Percentiles rank a stretch among this genome's conserved stretches.
Evolutionary conservation across 176 grass and related monocot genomes (phyloP).

Genomic region (Triticum aestivum): IWGSC_CS_RefSeq_v2.1 NC_057812.1:78292006-78292505

Average conservation of each 20-base stretch:
- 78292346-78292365: background rate
- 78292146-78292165: slow-evolving; percentile 61
- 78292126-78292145: slow-evolving; percentile 71
- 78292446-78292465: slow-evolving; percentile 35
- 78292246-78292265: slow-evolving; percentile 54
- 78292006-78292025: background rate
- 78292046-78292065: slow-evolving; percentile 88
- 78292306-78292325: background rate
- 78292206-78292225: slow-evolving; percentile 82
- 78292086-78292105: slow-evolving; percentile 92
- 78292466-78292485: background rate
- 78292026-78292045: slow-evolving; percentile 32
- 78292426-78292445: slow-evolving; percentile 65
- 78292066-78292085: slow-evolving; percentile 80
- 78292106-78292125: slow-evolving; percentile 96
- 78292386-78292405: slow-evolving; percentile 63
- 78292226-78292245: slow-evolving; percentile 96
- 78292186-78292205: slow-evolving; percentile 86
- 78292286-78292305: background rate
- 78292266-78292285: background rate
- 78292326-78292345: background rate
- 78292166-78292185: slow-evolving; percentile 65
- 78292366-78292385: slow-evolving; percentile 33
- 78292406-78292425: slow-evolving; percentile 69
- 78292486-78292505: background rate